phyloP scores from a whole-genome alignment of 768 basidiomycete species.

The Suillus fuscotomentosus region DNA sequence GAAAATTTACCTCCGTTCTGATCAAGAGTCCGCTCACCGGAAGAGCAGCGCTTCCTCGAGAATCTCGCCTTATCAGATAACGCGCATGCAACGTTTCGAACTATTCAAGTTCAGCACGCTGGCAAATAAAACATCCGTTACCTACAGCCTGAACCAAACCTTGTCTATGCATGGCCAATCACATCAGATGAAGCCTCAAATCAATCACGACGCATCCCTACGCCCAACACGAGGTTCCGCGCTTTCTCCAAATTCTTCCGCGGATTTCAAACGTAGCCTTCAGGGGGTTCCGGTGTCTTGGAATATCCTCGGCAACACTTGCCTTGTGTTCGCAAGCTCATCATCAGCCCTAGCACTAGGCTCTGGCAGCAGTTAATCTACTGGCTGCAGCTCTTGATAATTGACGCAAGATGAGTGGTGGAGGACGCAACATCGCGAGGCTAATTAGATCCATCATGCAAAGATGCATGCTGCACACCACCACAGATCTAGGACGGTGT shows the following conservation, averaged over 20 bases:
- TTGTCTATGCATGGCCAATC: constrained; percentile 2
- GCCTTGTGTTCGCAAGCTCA: neutral
- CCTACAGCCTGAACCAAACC: constrained; percentile 2
- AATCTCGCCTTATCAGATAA: constrained; percentile 1
- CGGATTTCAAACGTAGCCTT: constrained; percentile 3
- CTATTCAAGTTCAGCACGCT: neutral
- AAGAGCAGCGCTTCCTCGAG: neutral
- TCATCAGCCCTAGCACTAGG: neutral
- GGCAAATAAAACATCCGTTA: neutral
- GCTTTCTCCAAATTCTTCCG: constrained; percentile 6
- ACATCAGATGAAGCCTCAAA: constrained; percentile 5
- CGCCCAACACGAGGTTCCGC: constrained; percentile 6
- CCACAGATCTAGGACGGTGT: neutral
- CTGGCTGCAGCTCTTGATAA: neutral
- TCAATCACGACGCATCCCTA: constrained; percentile 6
- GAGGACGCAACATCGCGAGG: neutral
- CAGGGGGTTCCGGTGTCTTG: constrained; percentile 6
- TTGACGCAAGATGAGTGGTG: neutral
- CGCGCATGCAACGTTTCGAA: neutral
- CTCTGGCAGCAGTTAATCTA: constrained; percentile 3
- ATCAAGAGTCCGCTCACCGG: neutral
- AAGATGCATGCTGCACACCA: constrained; percentile 1
- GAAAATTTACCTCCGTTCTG: constrained; percentile 2
- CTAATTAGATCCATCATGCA: neutral
- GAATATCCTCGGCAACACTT: constrained; percentile 1